Evolutionary conservation across 352 stramenopile species (phyloP), one percentile per base, ranked within the genome.

Genomic region (Phytopythium ostracodes): DNA sequence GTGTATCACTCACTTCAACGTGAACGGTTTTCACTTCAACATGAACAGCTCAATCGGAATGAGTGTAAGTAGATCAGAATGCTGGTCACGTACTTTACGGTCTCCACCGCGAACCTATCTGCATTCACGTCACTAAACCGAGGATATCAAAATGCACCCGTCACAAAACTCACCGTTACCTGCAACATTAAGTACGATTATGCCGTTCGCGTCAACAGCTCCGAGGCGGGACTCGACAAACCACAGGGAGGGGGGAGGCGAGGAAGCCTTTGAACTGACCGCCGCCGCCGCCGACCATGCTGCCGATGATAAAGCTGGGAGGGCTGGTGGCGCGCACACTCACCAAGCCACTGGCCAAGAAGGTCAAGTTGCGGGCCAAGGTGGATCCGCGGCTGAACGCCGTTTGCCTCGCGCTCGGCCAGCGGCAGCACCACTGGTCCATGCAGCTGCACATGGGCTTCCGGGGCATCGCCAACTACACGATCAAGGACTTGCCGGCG

Each of bases 361-460:
- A 92, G 51, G 77, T 96, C 64, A 87, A 98, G 59, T 79, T 92
- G 62, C 91, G 90, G 46, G 92, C 93, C 29, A 97, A 96, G 60
- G 72, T 81, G 49, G 73, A 91, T 36, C 79, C 79, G 22, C 58
- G 75, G 36, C 70, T 91, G 27, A 89, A 87, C 57, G 61, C 70
- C 17, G 63, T 91, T n/a, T 94, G 85, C 56, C 50, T 73, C 38
- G 56, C 50, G 33, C 61, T 94, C 31, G 85, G 85, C 6, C 82
- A 94, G 71, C 64, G 77, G 63, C 79, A 91, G 68, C 81, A 94
- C 61, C 75, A 64, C 4, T 40, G 86, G 27, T 68, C 73, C 38
- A 76, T 92, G 65, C 68, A 80, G 64, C 83, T 94, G 49, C 85
- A 94, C 71, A 91, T 94, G 79, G 81, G 82, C 61, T 91, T 88